phyloP scores from a whole-genome alignment of 2,329 filamentous ascomycete species.

The Gremmenia infestans region DNA sequence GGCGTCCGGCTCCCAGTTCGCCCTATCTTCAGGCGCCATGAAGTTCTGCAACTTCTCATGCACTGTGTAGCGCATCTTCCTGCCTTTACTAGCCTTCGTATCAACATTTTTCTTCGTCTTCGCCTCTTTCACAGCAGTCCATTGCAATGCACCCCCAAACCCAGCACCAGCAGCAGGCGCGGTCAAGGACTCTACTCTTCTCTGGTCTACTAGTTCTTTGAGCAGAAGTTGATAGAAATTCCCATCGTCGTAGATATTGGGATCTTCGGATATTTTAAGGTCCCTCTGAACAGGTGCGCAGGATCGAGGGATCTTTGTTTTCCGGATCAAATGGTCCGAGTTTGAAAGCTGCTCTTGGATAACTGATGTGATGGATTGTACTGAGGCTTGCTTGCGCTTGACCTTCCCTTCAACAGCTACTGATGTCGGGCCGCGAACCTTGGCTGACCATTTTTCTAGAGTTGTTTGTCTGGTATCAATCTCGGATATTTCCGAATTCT shows the following conservation, averaged over 20 bases:
- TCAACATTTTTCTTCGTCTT: slow-evolving; percentile 83
- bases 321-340: slow-evolving; percentile 62
- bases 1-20: slow-evolving; percentile 73
- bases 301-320: slow-evolving; percentile 66
- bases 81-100: slow-evolving; percentile 89
- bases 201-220: slow-evolving; percentile 88
- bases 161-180: slow-evolving; percentile 31
- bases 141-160: slow-evolving; percentile 41
- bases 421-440: slow-evolving; percentile 60
- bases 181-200: slow-evolving; percentile 62
- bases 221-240: slow-evolving; percentile 92
- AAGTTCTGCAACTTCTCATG: slow-evolving; percentile 98
- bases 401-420: slow-evolving; percentile 53
- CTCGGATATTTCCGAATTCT: slow-evolving; percentile 56
- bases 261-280: slow-evolving; percentile 51
- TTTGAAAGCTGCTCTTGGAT: slow-evolving; percentile 64
- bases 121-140: slow-evolving; percentile 67
- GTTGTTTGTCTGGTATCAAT: slow-evolving; percentile 61
- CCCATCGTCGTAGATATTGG: slow-evolving; percentile 80
- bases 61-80: slow-evolving; percentile 90
- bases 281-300: slow-evolving; percentile 68
- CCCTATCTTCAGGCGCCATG: slow-evolving; percentile 85
- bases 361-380: slow-evolving; percentile 60
- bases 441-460: slow-evolving; percentile 86
- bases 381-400: slow-evolving; percentile 38